phyloP scores from a whole-genome alignment of 1,284 basidiomycete species.

The Pyrrhoderma noxium region DNA sequence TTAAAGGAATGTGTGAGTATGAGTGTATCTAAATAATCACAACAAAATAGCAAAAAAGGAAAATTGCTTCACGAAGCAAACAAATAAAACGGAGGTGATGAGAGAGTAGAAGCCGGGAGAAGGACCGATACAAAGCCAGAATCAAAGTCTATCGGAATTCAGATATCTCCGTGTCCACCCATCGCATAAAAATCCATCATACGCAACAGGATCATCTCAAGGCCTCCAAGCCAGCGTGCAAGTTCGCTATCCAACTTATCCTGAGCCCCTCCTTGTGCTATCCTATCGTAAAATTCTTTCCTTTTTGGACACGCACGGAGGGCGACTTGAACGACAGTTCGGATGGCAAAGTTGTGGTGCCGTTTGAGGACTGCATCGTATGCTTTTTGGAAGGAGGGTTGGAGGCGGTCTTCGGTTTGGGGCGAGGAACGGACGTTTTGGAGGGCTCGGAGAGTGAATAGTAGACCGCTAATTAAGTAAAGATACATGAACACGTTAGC shows the following conservation, averaged over 20 bases:
- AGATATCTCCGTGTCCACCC: constrained; percentile 43
- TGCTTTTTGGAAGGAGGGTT: constrained; percentile 78
- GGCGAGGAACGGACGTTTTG: constrained; percentile 68
- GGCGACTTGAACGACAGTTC: constrained; percentile 58
- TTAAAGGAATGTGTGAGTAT: no score
- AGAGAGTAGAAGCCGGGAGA: no score
- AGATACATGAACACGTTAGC: no score
- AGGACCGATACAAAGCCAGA: no score
- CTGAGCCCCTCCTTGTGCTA: constrained; percentile 75
- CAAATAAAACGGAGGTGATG: no score
- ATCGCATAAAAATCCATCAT: constrained; percentile 62
- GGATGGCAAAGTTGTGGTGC: constrained; percentile 51
- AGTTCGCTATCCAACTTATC: constrained; percentile 74
- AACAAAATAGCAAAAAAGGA: no score
- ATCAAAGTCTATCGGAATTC: not conserved
- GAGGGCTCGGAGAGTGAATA: constrained; percentile 79
- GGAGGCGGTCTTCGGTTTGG: constrained; percentile 52
- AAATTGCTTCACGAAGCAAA: no score
- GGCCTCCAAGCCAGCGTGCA: constrained; percentile 69
- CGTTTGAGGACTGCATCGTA: constrained; percentile 81
- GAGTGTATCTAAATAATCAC: no score
- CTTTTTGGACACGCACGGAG: constrained; percentile 91
- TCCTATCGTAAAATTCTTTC: constrained; percentile 76
- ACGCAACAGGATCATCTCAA: constrained; percentile 65
- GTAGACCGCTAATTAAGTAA: constrained; percentile 53